phyloP scores from a whole-genome alignment of 768 basidiomycete genomes.

The Serendipita sp. region DNA sequence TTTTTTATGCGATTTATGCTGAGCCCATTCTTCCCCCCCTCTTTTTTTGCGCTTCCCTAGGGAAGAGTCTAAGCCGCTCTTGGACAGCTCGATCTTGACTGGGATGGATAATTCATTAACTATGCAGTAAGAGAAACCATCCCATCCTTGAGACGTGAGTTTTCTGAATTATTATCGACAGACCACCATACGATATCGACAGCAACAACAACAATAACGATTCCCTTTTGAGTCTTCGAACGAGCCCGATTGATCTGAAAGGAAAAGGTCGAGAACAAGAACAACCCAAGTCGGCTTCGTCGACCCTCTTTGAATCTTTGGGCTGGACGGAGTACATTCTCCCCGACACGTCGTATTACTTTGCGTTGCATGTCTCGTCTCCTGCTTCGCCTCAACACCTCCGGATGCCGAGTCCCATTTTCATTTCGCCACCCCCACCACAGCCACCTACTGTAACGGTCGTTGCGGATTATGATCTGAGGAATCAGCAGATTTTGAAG shows the following conservation, averaged over 20 bases:
- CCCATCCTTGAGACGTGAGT: neutral
- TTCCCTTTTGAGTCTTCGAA: neutral
- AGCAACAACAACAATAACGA: too few species aligned
- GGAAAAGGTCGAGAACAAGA: neutral
- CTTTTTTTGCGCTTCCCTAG: neutral
- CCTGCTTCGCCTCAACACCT: neutral
- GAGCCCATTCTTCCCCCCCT: neutral
- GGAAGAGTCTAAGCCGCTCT: slow-evolving; percentile 4
- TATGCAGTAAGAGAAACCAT: neutral
- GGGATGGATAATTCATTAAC: neutral
- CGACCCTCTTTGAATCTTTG: slow-evolving; percentile 19
- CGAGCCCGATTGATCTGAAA: neutral
- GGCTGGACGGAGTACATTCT: slow-evolving; percentile 66
- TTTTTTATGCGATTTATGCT: neutral
- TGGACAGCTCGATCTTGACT: slow-evolving; percentile 5
- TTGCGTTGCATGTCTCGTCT: slow-evolving; percentile 20
- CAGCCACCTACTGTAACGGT: slow-evolving; percentile 15
- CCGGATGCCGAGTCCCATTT: slow-evolving; percentile 30
- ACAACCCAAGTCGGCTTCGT: neutral
- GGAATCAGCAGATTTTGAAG: slow-evolving; percentile 32
- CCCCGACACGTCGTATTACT: slow-evolving; percentile 60
- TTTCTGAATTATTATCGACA: too few species aligned
- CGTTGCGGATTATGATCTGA: slow-evolving; percentile 58
- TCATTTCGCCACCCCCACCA: slow-evolving; percentile 17
- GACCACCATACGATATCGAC: too few species aligned